These are phyloP conservation scores for Serendipita sp. DNA, from an alignment of 768 basidiomycete genomes.

Conservation along the genomic window DNA sequence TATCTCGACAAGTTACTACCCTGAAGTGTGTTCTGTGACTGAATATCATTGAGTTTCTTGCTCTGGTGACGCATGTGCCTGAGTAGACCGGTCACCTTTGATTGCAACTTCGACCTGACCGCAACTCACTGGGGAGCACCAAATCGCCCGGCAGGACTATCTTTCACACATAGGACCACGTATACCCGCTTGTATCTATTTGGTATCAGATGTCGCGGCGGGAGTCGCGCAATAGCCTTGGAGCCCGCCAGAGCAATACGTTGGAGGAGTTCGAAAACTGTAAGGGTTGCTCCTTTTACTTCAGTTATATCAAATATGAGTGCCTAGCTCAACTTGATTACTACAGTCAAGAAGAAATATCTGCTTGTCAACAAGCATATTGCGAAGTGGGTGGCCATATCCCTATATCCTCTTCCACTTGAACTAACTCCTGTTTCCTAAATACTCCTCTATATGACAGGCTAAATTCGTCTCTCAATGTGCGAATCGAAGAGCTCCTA, in stretches of 20 bases:
- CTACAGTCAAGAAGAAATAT: conserved; percentile 79
- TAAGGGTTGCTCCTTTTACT: conserved; percentile 25
- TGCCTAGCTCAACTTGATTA: background rate
- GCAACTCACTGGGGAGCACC: no score
- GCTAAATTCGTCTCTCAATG: conserved; percentile 71
- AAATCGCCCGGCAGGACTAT: no score
- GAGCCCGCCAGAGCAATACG: conserved; percentile 50
- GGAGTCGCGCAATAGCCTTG: conserved; percentile 41
- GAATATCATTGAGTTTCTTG: no score
- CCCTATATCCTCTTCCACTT: background rate
- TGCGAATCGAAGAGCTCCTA: conserved; percentile 72
- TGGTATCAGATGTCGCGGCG: conserved; percentile 20
- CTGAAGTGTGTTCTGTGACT: no score
- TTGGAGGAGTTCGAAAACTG: conserved; percentile 74
- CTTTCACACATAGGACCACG: no score
- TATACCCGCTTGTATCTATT: no score
- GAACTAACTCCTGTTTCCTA: background rate
- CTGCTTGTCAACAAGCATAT: conserved; percentile 83
- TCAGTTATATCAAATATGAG: no score
- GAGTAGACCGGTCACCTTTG: no score
- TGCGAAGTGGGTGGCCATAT: conserved; percentile 44
- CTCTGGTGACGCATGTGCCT: no score
- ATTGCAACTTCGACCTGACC: no score
- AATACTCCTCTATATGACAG: conserved; percentile 23
- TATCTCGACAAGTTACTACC: no score